Conservation (phyloP, 805 yeast genomes). For the Scheffersomyces stipitis region DNA sequence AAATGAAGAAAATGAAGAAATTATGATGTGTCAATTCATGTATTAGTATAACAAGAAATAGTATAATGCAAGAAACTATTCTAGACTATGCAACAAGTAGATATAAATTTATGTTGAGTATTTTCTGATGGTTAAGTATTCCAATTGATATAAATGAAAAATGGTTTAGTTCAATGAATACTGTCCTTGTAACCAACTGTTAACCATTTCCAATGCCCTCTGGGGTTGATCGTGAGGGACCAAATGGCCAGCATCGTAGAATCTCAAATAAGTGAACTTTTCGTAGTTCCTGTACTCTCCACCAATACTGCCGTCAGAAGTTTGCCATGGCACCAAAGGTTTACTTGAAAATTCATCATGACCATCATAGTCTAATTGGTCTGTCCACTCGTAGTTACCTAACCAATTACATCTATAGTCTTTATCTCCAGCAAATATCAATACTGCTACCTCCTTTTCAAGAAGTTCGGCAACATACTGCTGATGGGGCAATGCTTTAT, state of each 20-base stretch:
- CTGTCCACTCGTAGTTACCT: conserved; percentile 18
- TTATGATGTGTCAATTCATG: background rate
- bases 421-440: conserved; percentile 15
- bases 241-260: conserved; percentile 17
- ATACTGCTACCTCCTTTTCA: conserved; percentile 12
- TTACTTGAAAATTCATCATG: conserved; percentile 14
- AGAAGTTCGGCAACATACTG: conserved; percentile 7
- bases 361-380: conserved; percentile 23
- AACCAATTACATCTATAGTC: conserved; percentile 18
- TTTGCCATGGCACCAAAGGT: conserved; percentile 13
- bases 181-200: conserved; percentile 13
- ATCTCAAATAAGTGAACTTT: conserved; percentile 12
- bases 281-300: conserved; percentile 30
- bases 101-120: no score
- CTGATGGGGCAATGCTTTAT: conserved; percentile 1
- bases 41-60: background rate
- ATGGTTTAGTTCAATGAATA: conserved; percentile 12
- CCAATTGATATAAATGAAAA: background rate
- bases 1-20: conserved; percentile 26
- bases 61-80: background rate
- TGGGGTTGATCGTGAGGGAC: conserved; percentile 14
- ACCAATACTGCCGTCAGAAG: conserved; percentile 38
- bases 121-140: no score
- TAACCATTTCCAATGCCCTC: conserved; percentile 12
- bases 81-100: no score